These are phyloP conservation scores for Ochetophila trinervis DNA, from an alignment of 306 rosid genomes.

Conservation along the genomic window DNA sequence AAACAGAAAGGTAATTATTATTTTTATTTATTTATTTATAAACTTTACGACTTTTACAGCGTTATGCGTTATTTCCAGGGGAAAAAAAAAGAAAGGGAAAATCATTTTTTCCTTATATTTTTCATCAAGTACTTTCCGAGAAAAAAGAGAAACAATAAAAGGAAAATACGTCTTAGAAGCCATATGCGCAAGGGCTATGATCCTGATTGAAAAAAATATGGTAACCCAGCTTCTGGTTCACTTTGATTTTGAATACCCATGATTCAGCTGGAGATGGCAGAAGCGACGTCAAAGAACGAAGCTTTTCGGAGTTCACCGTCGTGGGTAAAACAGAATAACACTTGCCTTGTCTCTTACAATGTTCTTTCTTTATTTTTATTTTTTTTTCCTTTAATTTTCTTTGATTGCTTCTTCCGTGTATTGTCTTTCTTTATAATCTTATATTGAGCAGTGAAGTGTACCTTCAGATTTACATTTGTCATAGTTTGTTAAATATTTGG, in stretches of 20 bases:
- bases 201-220: not conserved
- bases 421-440: not conserved
- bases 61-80: too few species aligned
- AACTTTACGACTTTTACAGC: too few species aligned
- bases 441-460: not conserved
- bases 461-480: too few species aligned
- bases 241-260: not conserved
- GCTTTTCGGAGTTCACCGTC: not conserved
- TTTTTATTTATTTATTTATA: too few species aligned
- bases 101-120: too few species aligned
- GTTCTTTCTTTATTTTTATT: not conserved
- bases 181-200: too few species aligned
- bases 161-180: too few species aligned
- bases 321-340: not conserved
- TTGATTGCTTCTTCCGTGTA: not conserved
- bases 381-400: not conserved
- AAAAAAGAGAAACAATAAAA: too few species aligned
- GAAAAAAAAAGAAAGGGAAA: not conserved
- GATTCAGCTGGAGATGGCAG: not conserved
- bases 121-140: too few species aligned
- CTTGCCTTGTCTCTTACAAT: not conserved
- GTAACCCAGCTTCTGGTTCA: not conserved
- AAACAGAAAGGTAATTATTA: too few species aligned
- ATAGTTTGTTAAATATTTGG: too few species aligned
- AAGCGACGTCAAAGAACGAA: constrained; percentile 3